A percentile compares a stretch with the other conserved stretches of the same genome.
These are phyloP conservation scores for Thymus mandschuricus DNA, from an alignment of 257 asterid genomes.

Conservation along the genomic window DNA sequence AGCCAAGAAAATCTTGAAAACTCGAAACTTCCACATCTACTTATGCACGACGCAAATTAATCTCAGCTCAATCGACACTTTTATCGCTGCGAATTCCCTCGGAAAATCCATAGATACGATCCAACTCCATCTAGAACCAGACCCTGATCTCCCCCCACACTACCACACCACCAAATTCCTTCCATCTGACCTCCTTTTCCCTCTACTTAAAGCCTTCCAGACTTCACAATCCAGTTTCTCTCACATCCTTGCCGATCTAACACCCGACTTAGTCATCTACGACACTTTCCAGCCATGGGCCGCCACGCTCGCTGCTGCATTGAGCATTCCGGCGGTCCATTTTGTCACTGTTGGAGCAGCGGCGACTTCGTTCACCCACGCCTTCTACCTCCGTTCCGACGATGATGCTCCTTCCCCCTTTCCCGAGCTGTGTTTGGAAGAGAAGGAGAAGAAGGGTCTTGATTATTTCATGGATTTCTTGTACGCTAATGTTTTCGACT, in stretches of 20 bases:
- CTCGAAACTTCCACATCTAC: too few species aligned
- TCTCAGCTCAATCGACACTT: too few species aligned
- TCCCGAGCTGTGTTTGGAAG: neutral
- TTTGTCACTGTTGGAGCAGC: constrained; percentile 14
- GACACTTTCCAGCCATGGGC: constrained; percentile 33
- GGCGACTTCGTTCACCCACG: neutral
- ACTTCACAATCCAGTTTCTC: constrained; percentile 18
- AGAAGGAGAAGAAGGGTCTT: too few species aligned
- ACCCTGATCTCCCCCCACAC: too few species aligned
- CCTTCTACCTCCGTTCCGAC: neutral
- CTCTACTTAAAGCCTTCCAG: constrained; percentile 14
- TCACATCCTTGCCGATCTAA: neutral
- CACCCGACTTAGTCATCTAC: constrained; percentile 17
- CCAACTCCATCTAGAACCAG: too few species aligned
- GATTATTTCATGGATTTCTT: too few species aligned
- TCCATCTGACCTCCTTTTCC: too few species aligned
- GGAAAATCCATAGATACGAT: too few species aligned
- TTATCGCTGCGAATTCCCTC: neutral
- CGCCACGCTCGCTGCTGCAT: neutral
- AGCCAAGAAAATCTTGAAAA: too few species aligned
- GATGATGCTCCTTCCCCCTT: neutral
- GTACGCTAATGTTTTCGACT: too few species aligned
- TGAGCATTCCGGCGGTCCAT: constrained; percentile 15
- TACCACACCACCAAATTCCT: too few species aligned
- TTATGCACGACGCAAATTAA: too few species aligned